These are phyloP conservation scores for Diplosphaera chodatii DNA, from an alignment of 139 green algal species.

Conservation along the genomic window DNA sequence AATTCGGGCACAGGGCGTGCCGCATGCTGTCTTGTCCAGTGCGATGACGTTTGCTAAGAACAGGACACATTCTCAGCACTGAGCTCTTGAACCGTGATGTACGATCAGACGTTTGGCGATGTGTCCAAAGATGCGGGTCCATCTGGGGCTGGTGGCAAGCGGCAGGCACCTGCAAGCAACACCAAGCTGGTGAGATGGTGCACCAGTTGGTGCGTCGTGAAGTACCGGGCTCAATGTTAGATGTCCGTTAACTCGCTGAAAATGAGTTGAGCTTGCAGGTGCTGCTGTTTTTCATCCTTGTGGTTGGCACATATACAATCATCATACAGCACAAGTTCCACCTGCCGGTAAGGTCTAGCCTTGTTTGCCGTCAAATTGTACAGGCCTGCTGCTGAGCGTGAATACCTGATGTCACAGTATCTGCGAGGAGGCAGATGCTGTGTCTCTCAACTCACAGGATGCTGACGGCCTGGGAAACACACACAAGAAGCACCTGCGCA, in stretches of 20 bases:
- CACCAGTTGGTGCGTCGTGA: too few species aligned
- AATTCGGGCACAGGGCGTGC: too few species aligned
- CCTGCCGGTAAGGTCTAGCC: constrained; percentile 2
- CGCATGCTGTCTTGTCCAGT: too few species aligned
- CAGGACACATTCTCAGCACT: too few species aligned
- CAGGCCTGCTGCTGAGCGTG: too few species aligned
- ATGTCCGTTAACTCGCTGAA: too few species aligned
- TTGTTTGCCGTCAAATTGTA: too few species aligned
- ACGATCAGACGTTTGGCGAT: neutral
- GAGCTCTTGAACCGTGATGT: too few species aligned
- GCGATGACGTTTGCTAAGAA: too few species aligned
- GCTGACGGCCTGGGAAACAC: neutral
- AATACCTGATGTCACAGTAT: too few species aligned
- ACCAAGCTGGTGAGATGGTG: neutral
- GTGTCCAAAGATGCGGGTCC: neutral
- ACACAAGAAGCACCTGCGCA: constrained; percentile 8
- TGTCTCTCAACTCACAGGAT: neutral
- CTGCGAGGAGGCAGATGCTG: neutral
- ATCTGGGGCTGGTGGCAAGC: neutral
- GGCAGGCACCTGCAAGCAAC: neutral
- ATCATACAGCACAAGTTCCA: constrained; percentile 14
- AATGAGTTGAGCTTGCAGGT: neutral
- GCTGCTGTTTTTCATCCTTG: constrained; percentile 12
- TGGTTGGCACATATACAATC: constrained; percentile 9
- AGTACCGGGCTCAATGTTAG: too few species aligned